phyloP scores from a whole-genome alignment of 2,329 filamentous ascomycete species.

The Paecilomyces variotii region DNA sequence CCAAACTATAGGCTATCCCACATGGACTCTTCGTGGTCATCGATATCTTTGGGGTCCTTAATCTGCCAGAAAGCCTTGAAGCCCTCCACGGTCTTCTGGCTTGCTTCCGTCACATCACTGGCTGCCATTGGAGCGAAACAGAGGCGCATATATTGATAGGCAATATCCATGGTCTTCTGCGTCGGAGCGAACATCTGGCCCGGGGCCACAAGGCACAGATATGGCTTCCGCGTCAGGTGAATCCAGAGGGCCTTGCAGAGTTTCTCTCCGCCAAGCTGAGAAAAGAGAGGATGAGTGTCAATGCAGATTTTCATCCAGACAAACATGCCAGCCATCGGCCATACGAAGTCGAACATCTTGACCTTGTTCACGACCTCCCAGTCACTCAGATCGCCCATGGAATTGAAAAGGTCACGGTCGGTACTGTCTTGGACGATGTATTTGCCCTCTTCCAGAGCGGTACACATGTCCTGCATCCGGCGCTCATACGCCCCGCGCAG shows the following conservation, averaged over 20 bases:
- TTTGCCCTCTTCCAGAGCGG: constrained; percentile 60
- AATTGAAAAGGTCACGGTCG: constrained; percentile 19
- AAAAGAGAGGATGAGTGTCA: constrained; percentile 62
- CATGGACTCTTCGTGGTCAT: background rate
- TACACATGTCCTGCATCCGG: constrained; percentile 74
- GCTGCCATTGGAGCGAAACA: constrained; percentile 82
- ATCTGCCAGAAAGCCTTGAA: constrained; percentile 70
- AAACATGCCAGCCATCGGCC: constrained; percentile 88
- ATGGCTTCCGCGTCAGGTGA: constrained; percentile 60
- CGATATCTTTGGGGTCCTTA: constrained; percentile 40
- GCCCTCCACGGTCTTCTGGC: constrained; percentile 58
- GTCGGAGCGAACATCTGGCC: constrained; percentile 68
- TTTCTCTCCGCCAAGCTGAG: constrained; percentile 44
- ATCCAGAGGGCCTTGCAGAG: constrained; percentile 63
- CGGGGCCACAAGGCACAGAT: constrained; percentile 61
- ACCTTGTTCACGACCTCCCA: constrained; percentile 72
- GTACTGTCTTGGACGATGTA: constrained; percentile 52
- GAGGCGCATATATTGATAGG: constrained; percentile 66
- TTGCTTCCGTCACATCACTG: constrained; percentile 56
- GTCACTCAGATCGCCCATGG: constrained; percentile 45
- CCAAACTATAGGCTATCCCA: background rate
- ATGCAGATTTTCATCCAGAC: constrained; percentile 71
- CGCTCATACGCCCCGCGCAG: constrained; percentile 76
- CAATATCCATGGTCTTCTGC: constrained; percentile 48
- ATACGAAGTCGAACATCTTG: constrained; percentile 65